These are phyloP conservation scores for Penicillium odoratum DNA, from an alignment of 495 filamentous ascomycete species.

Conservation along the genomic window DNA sequence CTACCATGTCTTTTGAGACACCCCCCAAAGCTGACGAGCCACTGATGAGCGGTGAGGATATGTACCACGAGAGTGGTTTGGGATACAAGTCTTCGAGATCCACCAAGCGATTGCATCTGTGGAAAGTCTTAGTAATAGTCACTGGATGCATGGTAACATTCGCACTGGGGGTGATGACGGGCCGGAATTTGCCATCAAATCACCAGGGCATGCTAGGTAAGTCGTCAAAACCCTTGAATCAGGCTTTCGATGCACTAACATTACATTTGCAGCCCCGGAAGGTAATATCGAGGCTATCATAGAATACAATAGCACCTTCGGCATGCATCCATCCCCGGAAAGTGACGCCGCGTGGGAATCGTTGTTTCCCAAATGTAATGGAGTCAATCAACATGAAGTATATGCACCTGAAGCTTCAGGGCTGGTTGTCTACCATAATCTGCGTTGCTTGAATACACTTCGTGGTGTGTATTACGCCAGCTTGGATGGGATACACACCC, in stretches of 20 bases:
- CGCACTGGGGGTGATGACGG: neutral
- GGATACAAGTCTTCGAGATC: neutral
- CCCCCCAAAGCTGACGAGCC: neutral
- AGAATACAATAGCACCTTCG: neutral
- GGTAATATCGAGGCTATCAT: neutral
- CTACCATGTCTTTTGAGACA: neutral
- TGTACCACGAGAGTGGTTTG: neutral
- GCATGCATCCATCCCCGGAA: neutral
- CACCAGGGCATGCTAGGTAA: neutral
- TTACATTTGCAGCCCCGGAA: neutral
- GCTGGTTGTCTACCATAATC: neutral
- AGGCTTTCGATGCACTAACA: no score
- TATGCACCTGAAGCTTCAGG: neutral
- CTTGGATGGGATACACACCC: neutral
- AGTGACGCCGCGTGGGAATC: neutral
- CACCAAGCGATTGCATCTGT: neutral
- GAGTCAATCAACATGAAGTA: neutral
- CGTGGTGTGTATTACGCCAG: slow-evolving; percentile 1
- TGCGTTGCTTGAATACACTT: slow-evolving; percentile 1
- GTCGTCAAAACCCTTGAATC: no score
- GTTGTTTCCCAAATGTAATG: neutral
- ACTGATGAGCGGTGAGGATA: slow-evolving; percentile 3
- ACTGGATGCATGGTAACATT: neutral
- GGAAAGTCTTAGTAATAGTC: neutral
- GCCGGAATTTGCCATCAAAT: neutral